A percentile compares a stretch with the other conserved stretches of the same genome.
Evolutionary conservation across 2,329 filamentous ascomycete species (phyloP).

Genomic region (Fusarium papillatum): DNA sequence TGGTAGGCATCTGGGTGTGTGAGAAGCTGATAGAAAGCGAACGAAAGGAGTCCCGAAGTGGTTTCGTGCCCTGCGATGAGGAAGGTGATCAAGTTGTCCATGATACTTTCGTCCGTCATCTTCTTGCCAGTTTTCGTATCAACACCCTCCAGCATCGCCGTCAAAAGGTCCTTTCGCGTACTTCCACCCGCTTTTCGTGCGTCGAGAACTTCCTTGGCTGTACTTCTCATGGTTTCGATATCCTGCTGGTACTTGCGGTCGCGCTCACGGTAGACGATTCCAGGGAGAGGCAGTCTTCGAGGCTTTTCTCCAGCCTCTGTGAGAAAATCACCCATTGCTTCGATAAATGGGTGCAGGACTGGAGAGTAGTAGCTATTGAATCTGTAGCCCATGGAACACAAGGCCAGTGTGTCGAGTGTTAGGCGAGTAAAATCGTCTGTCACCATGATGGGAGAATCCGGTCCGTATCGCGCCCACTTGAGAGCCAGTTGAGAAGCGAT

Average conservation of each 20-base stretch:
- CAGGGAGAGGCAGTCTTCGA: background rate
- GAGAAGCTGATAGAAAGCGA: background rate
- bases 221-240: background rate
- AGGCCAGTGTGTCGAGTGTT: slow-evolving; percentile 50
- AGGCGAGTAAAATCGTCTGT: slow-evolving; percentile 79
- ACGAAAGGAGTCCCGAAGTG: slow-evolving; percentile 57
- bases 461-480: slow-evolving; percentile 77
- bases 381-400: slow-evolving; percentile 3
- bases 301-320: slow-evolving; percentile 3
- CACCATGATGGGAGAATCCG: slow-evolving; percentile 67
- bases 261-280: background rate
- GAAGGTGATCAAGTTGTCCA: slow-evolving; percentile 80
- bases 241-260: background rate
- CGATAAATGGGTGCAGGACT: background rate
- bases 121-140: slow-evolving; percentile 76
- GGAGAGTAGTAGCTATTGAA: slow-evolving; percentile 5
- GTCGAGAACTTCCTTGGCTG: background rate
- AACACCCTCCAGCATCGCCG: slow-evolving; percentile 75
- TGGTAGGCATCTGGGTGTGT: background rate
- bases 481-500: slow-evolving; percentile 74
- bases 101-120: slow-evolving; percentile 73
- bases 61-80: slow-evolving; percentile 80
- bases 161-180: slow-evolving; percentile 55
- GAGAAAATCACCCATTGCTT: background rate
- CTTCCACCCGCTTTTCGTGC: background rate